Conservation (phyloP, 176 grass and related monocot genomes). For the Triticum urartu region DNA sequence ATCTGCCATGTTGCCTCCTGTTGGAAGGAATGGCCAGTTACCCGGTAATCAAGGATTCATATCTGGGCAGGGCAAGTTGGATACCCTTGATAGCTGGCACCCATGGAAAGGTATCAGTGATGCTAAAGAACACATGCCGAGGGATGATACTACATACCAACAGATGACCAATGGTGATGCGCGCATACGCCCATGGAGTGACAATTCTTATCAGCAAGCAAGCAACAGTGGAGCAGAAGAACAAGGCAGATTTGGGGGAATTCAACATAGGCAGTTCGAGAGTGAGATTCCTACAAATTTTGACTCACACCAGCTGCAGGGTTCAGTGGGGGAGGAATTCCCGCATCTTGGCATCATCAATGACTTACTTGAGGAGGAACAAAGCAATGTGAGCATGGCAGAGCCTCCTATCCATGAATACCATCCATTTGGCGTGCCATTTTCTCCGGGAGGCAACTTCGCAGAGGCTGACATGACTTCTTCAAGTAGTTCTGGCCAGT, state of each 20-base stretch:
- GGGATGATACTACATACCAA: conserved; percentile 36
- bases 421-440: conserved; percentile 39
- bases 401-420: conserved; percentile 44
- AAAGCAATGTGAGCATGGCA: conserved; percentile 38
- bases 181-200: neutral
- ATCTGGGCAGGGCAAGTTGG: conserved; percentile 48
- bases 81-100: conserved; percentile 49
- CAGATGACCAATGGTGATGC: conserved; percentile 35
- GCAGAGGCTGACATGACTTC: conserved; percentile 32
- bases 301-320: conserved; percentile 44
- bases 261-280: conserved; percentile 29
- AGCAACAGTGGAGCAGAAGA: conserved; percentile 37
- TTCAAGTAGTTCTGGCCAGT: conserved; percentile 41
- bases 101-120: conserved; percentile 46
- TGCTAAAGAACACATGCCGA: conserved; percentile 45
- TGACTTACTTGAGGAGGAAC: conserved; percentile 89
- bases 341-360: conserved; percentile 96
- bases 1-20: conserved; percentile 40
- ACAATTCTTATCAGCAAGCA: conserved; percentile 33
- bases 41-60: conserved; percentile 40
- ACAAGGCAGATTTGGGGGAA: conserved; percentile 30
- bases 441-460: conserved; percentile 44
- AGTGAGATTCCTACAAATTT: conserved; percentile 39
- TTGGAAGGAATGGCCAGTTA: conserved; percentile 37
- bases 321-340: conserved; percentile 66